Evolutionary conservation across 495 filamentous ascomycete species (phyloP).

Genomic region (Amorphotheca resinae): DNA sequence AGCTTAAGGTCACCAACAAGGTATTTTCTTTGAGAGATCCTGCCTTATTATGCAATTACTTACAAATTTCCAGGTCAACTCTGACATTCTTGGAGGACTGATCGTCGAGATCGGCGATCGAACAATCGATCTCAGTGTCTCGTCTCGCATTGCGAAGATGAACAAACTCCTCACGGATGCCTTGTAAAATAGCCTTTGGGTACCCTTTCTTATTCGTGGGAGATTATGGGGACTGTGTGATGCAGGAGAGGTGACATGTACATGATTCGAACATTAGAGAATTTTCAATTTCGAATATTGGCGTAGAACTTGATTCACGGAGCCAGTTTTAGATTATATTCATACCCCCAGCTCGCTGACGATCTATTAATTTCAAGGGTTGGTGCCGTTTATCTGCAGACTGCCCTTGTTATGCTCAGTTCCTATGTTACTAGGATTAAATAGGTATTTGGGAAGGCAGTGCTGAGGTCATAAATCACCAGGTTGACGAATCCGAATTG

Average conservation of each 20-base stretch:
- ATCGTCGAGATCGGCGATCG: slow-evolving; percentile 95
- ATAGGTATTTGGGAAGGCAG: too few species aligned
- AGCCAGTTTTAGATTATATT: too few species aligned
- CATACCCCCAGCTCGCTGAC: too few species aligned
- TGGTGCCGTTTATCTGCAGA: too few species aligned
- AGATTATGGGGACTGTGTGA: background rate
- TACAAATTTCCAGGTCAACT: slow-evolving; percentile 53
- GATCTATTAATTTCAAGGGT: too few species aligned
- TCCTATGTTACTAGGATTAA: too few species aligned
- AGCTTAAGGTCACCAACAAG: slow-evolving; percentile 90
- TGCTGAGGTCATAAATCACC: too few species aligned
- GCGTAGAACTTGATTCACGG: too few species aligned
- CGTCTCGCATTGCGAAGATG: slow-evolving; percentile 88
- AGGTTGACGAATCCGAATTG: too few species aligned
- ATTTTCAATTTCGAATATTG: slow-evolving; percentile 3
- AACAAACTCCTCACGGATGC: slow-evolving; percentile 97
- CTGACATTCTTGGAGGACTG: slow-evolving; percentile 86
- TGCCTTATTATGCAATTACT: background rate
- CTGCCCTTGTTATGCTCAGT: too few species aligned
- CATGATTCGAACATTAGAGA: slow-evolving; percentile 12
- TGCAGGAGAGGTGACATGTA: slow-evolving; percentile 4
- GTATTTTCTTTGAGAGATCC: slow-evolving; percentile 31
- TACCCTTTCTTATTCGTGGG: slow-evolving; percentile 1
- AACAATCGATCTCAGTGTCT: slow-evolving; percentile 94
- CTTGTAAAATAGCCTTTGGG: slow-evolving; percentile 53